Conservation (phyloP, 2,329 filamentous ascomycete genomes). For the Fusarium chuoi region DNA sequence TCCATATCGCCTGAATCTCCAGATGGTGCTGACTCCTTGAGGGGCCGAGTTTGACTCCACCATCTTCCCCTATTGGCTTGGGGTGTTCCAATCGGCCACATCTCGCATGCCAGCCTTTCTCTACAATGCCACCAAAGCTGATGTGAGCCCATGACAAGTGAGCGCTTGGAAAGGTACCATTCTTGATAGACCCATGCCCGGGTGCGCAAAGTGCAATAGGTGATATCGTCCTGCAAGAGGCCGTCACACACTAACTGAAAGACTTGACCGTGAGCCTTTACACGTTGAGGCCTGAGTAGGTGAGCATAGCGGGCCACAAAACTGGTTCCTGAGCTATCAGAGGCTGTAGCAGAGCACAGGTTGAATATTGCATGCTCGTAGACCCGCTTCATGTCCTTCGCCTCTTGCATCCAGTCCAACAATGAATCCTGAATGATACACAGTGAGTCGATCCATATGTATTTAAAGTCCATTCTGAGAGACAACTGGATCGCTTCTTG, state of each 20-base stretch:
- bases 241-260: accelerated
- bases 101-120: neutral
- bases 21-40: neutral
- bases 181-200: constrained; percentile 1
- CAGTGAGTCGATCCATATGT: neutral
- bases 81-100: neutral
- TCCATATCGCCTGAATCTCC: neutral
- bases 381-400: neutral
- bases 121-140: constrained; percentile 5
- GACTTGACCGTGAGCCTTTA: accelerated
- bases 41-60: neutral
- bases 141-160: neutral
- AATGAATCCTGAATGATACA: neutral
- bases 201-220: neutral
- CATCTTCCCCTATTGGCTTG: neutral
- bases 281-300: accelerated
- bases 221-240: neutral
- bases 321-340: neutral
- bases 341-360: neutral
- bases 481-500: neutral
- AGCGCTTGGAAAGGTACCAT: neutral
- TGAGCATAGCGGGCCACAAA: neutral
- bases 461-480: neutral
- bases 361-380: neutral
- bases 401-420: neutral